Percentiles rank a stretch among this genome's conserved stretches.
Evolutionary conservation across 805 yeast species (phyloP).

Genomic region (Tetrapisispora fleetii): DNA sequence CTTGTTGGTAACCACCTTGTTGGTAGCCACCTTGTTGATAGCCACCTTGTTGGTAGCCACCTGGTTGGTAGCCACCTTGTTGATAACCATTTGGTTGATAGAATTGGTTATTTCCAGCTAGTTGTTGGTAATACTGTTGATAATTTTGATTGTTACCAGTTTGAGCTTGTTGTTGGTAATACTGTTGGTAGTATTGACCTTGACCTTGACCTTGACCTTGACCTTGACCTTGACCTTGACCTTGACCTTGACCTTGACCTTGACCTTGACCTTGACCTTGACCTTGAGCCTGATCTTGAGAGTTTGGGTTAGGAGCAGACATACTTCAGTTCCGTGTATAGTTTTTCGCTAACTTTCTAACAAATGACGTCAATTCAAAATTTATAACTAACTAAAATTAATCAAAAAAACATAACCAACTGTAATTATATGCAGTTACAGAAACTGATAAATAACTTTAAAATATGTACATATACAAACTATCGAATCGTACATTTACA

Average conservation of each 20-base stretch:
- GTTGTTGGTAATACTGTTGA: slow-evolving; percentile 6
- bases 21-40: slow-evolving; percentile 20
- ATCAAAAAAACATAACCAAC: too few relatives aligned
- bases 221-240: not conserved
- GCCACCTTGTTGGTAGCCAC: slow-evolving; percentile 9
- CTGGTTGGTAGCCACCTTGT: slow-evolving; percentile 8
- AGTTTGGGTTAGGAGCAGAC: not conserved
- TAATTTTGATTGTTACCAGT: slow-evolving; percentile 24
- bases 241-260: slow-evolving; percentile 1
- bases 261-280: not conserved
- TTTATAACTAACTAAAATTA: too few relatives aligned
- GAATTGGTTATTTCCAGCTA: not conserved
- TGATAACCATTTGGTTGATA: slow-evolving; percentile 22
- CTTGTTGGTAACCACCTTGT: slow-evolving; percentile 19
- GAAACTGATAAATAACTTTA: too few relatives aligned
- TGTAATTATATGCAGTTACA: too few relatives aligned
- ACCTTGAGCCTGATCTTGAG: not conserved
- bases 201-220: not conserved
- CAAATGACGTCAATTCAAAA: not conserved
- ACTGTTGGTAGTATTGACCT: slow-evolving; percentile 1
- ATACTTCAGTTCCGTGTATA: not conserved
- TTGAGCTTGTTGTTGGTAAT: slow-evolving; percentile 29
- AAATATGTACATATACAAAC: too few relatives aligned
- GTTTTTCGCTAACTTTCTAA: not conserved
- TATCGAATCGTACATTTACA: not conserved